Conservation (phyloP, 257 asterid species). For the Thymus quinquecostatus region DNA sequence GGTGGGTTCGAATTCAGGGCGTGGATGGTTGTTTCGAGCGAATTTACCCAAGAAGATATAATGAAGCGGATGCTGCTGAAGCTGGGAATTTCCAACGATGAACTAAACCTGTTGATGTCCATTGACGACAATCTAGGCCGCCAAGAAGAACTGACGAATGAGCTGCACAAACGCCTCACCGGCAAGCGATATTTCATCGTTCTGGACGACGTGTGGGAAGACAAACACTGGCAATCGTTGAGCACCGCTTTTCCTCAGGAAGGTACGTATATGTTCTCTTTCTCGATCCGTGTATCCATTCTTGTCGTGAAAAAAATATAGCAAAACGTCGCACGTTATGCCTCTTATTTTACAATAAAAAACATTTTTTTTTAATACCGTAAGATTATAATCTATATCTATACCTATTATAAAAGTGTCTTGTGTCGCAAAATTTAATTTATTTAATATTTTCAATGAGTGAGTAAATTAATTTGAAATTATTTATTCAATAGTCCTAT, state of each 20-base stretch:
- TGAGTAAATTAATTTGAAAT: too few species aligned
- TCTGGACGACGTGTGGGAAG: constrained; percentile 27
- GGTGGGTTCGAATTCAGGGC: constrained; percentile 20
- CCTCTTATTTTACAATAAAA: too few species aligned
- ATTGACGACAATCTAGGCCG: background rate
- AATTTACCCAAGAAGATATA: constrained; percentile 13
- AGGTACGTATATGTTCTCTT: background rate
- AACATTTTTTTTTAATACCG: too few species aligned
- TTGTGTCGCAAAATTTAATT: too few species aligned
- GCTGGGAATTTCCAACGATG: background rate
- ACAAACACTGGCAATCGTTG: constrained; percentile 25
- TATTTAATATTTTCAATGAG: too few species aligned
- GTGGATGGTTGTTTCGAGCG: constrained; percentile 33
- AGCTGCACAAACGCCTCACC: background rate
- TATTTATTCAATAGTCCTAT: too few species aligned
- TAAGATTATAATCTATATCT: too few species aligned
- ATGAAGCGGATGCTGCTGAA: constrained; percentile 22
- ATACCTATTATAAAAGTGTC: too few species aligned
- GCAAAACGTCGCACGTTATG: too few species aligned
- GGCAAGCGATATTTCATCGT: constrained; percentile 26
- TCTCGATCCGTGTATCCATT: too few species aligned
- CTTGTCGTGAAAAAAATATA: too few species aligned
- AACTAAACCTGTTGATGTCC: background rate
- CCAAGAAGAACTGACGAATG: background rate
- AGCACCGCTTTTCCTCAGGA: constrained; percentile 27